A percentile compares a stretch with the other conserved stretches of the same genome.
Evolutionary conservation across 1,284 basidiomycete genomes (phyloP).

Genomic region (Cystobasidium sp.): DNA sequence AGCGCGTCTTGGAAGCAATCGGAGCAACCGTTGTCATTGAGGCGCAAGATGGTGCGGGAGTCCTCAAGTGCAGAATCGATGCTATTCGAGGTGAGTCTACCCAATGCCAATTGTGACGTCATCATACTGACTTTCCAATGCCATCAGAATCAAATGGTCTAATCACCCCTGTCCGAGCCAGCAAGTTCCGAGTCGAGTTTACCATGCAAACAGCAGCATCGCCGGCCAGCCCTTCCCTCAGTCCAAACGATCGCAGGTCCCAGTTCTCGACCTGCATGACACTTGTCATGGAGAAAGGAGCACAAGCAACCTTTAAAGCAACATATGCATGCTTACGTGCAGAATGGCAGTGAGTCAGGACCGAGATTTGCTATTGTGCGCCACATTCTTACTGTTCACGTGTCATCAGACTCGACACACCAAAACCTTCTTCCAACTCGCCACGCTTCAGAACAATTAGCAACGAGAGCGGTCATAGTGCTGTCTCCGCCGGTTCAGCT

Average conservation of each 20-base stretch:
- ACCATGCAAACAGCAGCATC: slow-evolving; percentile 62
- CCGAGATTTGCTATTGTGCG: not conserved
- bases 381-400: not conserved
- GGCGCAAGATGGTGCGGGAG: slow-evolving; percentile 65
- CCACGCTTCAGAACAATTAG: slow-evolving; percentile 31
- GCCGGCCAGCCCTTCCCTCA: slow-evolving; percentile 41
- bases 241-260: slow-evolving; percentile 24
- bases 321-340: slow-evolving; percentile 73
- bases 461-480: slow-evolving; percentile 20
- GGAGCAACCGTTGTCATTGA: slow-evolving; percentile 71
- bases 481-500: slow-evolving; percentile 6
- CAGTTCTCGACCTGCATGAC: slow-evolving; percentile 64
- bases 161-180: slow-evolving; percentile 59
- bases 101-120: not conserved
- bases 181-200: slow-evolving; percentile 75
- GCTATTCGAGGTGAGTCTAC: slow-evolving; percentile 59
- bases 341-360: slow-evolving; percentile 64
- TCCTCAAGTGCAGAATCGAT: slow-evolving; percentile 70
- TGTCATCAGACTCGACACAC: slow-evolving; percentile 33
- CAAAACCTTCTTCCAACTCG: slow-evolving; percentile 27
- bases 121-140: not conserved
- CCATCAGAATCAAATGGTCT: slow-evolving; percentile 62
- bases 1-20: slow-evolving; percentile 69
- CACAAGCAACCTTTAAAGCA: slow-evolving; percentile 75
- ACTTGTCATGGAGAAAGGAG: slow-evolving; percentile 85